These are phyloP conservation scores for Curvularia sp. DNA, from an alignment of 2,329 filamentous ascomycete species.

Conservation along the genomic window DNA sequence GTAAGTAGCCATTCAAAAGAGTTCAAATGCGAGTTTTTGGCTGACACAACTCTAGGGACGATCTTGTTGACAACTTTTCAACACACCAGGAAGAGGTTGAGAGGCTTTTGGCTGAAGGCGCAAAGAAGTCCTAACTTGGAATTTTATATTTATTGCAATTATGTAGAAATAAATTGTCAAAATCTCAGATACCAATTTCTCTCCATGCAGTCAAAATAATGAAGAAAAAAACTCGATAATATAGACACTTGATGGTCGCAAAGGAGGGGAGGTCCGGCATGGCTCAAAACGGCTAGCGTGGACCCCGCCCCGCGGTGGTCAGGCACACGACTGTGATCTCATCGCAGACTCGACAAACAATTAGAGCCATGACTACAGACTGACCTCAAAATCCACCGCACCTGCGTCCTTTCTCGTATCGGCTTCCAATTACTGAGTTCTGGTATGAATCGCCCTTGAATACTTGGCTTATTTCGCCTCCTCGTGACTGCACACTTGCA, in stretches of 20 bases:
- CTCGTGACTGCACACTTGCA: constrained; percentile 12
- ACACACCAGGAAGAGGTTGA: constrained; percentile 58
- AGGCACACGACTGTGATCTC: constrained; percentile 23
- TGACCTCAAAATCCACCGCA: constrained; percentile 14
- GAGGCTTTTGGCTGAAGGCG: constrained; percentile 51
- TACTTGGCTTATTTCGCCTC: constrained; percentile 27
- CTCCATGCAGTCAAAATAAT: background rate
- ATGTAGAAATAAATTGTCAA: background rate
- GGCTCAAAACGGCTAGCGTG: constrained; percentile 6
- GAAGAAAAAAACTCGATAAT: background rate
- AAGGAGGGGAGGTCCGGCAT: background rate
- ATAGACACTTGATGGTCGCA: background rate
- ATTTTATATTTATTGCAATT: background rate
- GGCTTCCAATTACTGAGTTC: too few species aligned
- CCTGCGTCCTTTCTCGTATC: constrained; percentile 19
- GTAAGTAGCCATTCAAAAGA: constrained; percentile 30
- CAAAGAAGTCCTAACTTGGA: constrained; percentile 32
- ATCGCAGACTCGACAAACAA: constrained; percentile 13
- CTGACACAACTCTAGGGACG: constrained; percentile 46
- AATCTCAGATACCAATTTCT: too few species aligned
- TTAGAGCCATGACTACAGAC: constrained; percentile 12
- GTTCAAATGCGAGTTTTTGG: background rate
- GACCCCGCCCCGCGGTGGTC: constrained; percentile 13
- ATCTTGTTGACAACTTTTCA: constrained; percentile 62
- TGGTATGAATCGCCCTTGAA: constrained; percentile 27